Evolutionary conservation across 257 asterid genomes (phyloP), one percentile per base, ranked within the genome.

Genomic region (Scutellaria minor): DNA sequence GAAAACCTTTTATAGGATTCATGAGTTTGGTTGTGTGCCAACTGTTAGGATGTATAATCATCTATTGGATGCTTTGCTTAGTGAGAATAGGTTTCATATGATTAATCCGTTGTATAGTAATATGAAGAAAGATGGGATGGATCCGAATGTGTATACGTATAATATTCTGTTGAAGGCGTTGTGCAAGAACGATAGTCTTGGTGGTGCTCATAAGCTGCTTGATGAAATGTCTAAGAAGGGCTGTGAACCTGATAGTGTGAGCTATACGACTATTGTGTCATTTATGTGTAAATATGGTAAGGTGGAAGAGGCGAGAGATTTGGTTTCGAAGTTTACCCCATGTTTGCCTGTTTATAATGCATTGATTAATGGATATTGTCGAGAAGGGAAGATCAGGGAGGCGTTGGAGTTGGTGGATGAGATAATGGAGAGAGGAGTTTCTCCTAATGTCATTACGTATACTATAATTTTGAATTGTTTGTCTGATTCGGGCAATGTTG

Each of bases 121-220:
- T 75, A 91, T 93, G 97, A 88, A 91, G 89, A 86, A 81, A 75
- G 97, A 93, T 42, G 96, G 96, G 39, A 35, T 93, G 75, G 89
- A 87, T 78, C 98, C 97, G 4, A 93, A 93, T 77, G 90, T 93
- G 62, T 91, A 76, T 71, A 93, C 98, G 0, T 88, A 93, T 68
- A 93, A 93, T 69, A 89, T 93, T 68, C 87, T 93, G 40, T 71
- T 93, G 91, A 93, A 93, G 82, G 95, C 96, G 0, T 71, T 93
- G 64, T 93, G 97, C 74, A 91, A 86, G 89, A 91, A 89, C 54
- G 77, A 82, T 47, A 89, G 96, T 71, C 48, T 88, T 5, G 76
- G 82, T 66, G 96, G 88, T 6, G 98, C 97, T 51, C 75, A 68
- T 46, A 85, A 80, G 82, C 75, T 93, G 96, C 96, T 93, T n/a